Conservation (phyloP, 306 rosid genomes). For the Medicago arabica region DNA sequence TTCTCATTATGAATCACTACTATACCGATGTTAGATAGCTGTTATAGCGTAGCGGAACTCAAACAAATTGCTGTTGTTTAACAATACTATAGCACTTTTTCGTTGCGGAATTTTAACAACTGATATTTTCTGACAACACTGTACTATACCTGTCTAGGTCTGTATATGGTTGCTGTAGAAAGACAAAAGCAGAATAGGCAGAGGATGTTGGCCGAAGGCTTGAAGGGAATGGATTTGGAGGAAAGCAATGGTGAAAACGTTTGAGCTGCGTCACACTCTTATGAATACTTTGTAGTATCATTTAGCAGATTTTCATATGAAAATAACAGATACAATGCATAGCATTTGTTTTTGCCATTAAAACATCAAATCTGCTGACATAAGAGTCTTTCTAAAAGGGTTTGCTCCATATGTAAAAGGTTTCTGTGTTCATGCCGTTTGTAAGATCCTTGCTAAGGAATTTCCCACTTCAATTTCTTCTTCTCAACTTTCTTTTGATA, state of each 20-base stretch:
- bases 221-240: slow-evolving; percentile 47
- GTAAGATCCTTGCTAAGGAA: background rate
- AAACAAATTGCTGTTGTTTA: no score
- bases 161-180: slow-evolving; percentile 59
- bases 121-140: no score
- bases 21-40: background rate
- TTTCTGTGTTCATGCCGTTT: background rate
- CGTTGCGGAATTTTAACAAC: no score
- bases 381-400: background rate
- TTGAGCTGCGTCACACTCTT: slow-evolving; percentile 26
- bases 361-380: background rate
- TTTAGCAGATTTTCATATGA: slow-evolving; percentile 24
- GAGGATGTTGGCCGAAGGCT: slow-evolving; percentile 53
- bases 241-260: slow-evolving; percentile 23
- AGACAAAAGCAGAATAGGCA: slow-evolving; percentile 51
- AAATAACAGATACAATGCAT: background rate
- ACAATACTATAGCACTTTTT: no score
- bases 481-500: no score
- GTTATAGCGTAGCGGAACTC: no score
- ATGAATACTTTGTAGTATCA: slow-evolving; percentile 14
- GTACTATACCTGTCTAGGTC: slow-evolving; percentile 38
- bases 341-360: background rate
- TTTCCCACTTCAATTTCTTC: background rate
- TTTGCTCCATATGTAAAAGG: background rate
- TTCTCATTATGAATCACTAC: slow-evolving; percentile 20